Base-by-base conservation (phyloP, 495 filamentous ascomycete genomes). In the Aspergillus olivimuriae region DNA sequence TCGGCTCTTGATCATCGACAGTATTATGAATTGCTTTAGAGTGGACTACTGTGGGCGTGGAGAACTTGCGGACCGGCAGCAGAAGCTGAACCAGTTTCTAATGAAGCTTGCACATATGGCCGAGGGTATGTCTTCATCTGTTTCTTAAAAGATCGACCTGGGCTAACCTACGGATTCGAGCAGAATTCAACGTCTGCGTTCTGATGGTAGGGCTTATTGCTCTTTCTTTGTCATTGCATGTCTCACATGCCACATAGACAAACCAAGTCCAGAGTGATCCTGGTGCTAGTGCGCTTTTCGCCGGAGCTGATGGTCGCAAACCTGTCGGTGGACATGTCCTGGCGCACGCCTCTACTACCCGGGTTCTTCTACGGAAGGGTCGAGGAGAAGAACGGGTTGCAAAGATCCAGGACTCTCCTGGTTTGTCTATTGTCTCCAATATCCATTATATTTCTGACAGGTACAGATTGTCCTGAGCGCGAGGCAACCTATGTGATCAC, bases 251-350 rank as follows among this genome's bases (percentile, higher is more conserved):
- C 43, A 22, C 37, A 17, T 16, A 84, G 82, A 89, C 85, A 18
- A 89, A 89, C 47, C 85, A 89, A 63, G 85, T 89, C 34, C 83
- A 87, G 64, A 83, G 77, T 39, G 85, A 89, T 48, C 85, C 85
- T n/a, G 84, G 85, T 46, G 85, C 85, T 1, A 86, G 74, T 62
- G 81, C 84, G 24, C 71, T 89, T n/a, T 89, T 89, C 44, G 81
- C 84, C 28, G 80, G 82, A 41, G 85, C 81, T 24, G 85, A 89
- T 67, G 85, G 85, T 41, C 75, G 81, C 12, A 86, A 86, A 49
- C 80, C 78, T 50, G 80, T 86, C 19, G 85, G 85, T 46, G 85
- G 85, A 17, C 85, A 89, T 70, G 77, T 89, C 47, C 79, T 89
- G 31, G 85, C 85, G 34, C 85, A 89, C 63, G 84, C 85, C 32